Evolutionary conservation across 371 early-diverging fungal genomes (phyloP), one percentile per base, ranked within the genome.

Genomic region (Mortierella sp.): DNA sequence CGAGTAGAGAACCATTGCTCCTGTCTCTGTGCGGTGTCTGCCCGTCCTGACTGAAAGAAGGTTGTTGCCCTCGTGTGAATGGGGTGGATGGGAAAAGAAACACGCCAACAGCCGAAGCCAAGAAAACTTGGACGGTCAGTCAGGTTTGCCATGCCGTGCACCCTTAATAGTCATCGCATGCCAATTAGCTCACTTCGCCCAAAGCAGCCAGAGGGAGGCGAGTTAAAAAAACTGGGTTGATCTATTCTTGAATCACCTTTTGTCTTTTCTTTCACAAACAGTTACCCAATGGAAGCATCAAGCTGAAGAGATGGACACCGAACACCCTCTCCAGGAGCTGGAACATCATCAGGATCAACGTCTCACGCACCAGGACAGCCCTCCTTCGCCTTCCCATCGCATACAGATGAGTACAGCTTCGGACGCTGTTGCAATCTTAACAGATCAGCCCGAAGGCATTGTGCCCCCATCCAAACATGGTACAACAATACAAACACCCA

Each of bases 1-100:
- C 18, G 68, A 34, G 48, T 67, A 73, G 48, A 73, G 55, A 18
- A 60, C n/a, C 73, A 73, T 73, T 13, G 18, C 23, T 27, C 28
- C 9, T 18, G 10, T 27, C 18, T n/a, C 34, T 67, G 45, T 19
- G 14, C 4, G 16, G 45, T 16, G 16, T 4, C 9, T 18, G 5
- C 14, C 45, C 45, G 45, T 3, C 5, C 45, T 3, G 23, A 47
- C 16, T 47, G 48, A 47, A 47, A 23, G 48, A 43, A 43, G 3
- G 45, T 13, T 39, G 39, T 6, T 34, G 34, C 34, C 34, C 34
- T 34, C 34, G 34, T 34, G 34, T 10, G 34, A n/a, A 34, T 34
- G 34, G 10, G 34, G 34, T 7, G 34, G 34, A 34, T 34, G 34
- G 10, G 10, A 34, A 10, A 34, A 34, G 34, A 34, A 10, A 34